Evolutionary conservation across 257 asterid genomes (phyloP).

Genomic region (Eucommia ulmoides): DNA sequence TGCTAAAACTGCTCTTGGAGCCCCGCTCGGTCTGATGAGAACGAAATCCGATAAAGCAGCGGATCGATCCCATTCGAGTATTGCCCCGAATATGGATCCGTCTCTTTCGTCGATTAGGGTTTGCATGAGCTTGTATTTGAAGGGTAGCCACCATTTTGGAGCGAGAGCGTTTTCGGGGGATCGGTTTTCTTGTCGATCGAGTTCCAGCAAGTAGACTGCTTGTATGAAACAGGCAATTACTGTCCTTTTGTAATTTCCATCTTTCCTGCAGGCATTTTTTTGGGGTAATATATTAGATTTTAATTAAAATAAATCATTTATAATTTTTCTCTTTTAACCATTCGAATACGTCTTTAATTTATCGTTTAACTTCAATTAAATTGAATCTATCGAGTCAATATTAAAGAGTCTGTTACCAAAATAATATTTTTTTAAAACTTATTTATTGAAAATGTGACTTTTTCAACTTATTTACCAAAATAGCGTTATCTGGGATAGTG

Average conservation of each 20-base stretch:
- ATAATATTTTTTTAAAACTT: too few relatives aligned
- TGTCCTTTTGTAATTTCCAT: slow-evolving; percentile 68
- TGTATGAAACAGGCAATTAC: slow-evolving; percentile 93
- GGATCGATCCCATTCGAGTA: slow-evolving; percentile 88
- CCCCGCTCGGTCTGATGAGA: slow-evolving; percentile 73
- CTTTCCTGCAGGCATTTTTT: too few relatives aligned
- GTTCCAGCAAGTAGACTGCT: slow-evolving; percentile 87
- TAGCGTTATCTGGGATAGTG: too few relatives aligned
- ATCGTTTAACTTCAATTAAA: too few relatives aligned
- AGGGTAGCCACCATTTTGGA: slow-evolving; percentile 96
- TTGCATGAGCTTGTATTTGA: slow-evolving; percentile 73
- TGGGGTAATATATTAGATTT: too few relatives aligned
- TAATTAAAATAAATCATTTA: too few relatives aligned
- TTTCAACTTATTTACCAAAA: too few relatives aligned
- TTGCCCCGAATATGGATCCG: slow-evolving; percentile 86
- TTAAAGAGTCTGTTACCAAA: too few relatives aligned
- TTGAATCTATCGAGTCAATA: too few relatives aligned
- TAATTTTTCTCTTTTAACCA: too few relatives aligned
- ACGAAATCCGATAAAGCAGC: slow-evolving; percentile 78
- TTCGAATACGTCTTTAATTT: too few relatives aligned
- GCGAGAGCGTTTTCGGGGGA: slow-evolving; percentile 66
- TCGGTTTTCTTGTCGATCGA: slow-evolving; percentile 85
- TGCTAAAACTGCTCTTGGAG: slow-evolving; percentile 76
- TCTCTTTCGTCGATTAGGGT: slow-evolving; percentile 77
- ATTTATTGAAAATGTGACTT: too few relatives aligned